These are phyloP conservation scores for Salix caprea DNA, from an alignment of 345 rosid genomes.

Conservation along the genomic window DNA sequence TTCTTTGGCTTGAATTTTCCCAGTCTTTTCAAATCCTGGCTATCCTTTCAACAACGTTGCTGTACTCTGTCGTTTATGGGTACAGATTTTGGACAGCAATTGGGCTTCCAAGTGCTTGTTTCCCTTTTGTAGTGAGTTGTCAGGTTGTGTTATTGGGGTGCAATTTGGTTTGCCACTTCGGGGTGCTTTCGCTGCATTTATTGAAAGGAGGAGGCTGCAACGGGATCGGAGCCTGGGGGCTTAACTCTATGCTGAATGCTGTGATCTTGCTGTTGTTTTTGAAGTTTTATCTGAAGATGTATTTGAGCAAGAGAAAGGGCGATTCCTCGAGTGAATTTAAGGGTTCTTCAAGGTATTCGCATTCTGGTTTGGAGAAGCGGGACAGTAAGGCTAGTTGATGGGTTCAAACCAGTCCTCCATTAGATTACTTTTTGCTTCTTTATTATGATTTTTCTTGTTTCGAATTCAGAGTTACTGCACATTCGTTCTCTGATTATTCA, in stretches of 20 bases:
- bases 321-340: neutral
- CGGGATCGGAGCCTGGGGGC: conserved; percentile 28
- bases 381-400: neutral
- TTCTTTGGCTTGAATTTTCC: conserved; percentile 83
- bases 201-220: conserved; percentile 33
- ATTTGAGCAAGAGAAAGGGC: neutral
- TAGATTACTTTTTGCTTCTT: neutral
- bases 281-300: conserved; percentile 21
- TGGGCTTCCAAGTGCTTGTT: conserved; percentile 23
- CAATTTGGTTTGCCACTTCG: conserved; percentile 28
- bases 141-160: conserved; percentile 23
- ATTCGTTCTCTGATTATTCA: too few species aligned
- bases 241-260: conserved; percentile 25
- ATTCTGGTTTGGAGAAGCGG: neutral
- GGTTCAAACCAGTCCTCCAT: too few species aligned
- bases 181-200: conserved; percentile 27
- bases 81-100: conserved; percentile 30
- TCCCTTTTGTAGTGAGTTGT: conserved; percentile 22
- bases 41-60: conserved; percentile 60
- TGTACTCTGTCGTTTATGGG: conserved; percentile 66
- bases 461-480: too few species aligned
- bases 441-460: neutral
- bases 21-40: conserved; percentile 82
- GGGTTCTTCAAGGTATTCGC: conserved; percentile 8
- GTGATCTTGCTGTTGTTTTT: conserved; percentile 18